These are phyloP conservation scores for Sinapis alba DNA, from an alignment of 441 rosid genomes.

Conservation along the genomic window DNA sequence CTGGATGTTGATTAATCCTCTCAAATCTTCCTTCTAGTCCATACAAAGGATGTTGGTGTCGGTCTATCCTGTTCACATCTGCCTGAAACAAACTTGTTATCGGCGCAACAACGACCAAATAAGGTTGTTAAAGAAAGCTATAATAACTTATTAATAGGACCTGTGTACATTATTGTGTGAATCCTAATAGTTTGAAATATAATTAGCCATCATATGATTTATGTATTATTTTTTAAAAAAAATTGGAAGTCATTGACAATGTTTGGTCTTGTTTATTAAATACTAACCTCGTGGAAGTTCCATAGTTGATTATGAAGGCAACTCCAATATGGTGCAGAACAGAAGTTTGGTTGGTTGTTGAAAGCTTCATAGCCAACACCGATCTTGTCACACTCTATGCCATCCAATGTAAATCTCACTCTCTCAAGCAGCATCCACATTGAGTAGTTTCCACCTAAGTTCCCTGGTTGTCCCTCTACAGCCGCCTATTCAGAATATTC, in stretches of 20 bases:
- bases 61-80: conserved; percentile 66
- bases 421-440: conserved; percentile 99
- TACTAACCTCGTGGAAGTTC: conserved; percentile 77
- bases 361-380: conserved; percentile 92
- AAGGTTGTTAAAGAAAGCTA: background rate
- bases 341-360: conserved; percentile 80
- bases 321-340: conserved; percentile 88
- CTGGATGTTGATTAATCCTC: conserved; percentile 97
- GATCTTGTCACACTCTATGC: conserved; percentile 85
- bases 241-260: too few relatives aligned
- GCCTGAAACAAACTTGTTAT: conserved; percentile 57
- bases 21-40: conserved; percentile 86
- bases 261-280: background rate
- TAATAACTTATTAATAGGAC: conserved; percentile 27
- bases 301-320: conserved; percentile 94
- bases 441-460: conserved; percentile 71
- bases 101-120: background rate
- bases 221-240: too few relatives aligned
- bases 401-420: conserved; percentile 89
- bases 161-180: background rate
- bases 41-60: conserved; percentile 78
- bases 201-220: background rate
- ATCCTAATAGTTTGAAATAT: background rate
- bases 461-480: conserved; percentile 68
- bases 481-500: conserved; percentile 44